Conservation (phyloP, 2,329 filamentous ascomycete genomes). For the Raffaelea arxii region DNA sequence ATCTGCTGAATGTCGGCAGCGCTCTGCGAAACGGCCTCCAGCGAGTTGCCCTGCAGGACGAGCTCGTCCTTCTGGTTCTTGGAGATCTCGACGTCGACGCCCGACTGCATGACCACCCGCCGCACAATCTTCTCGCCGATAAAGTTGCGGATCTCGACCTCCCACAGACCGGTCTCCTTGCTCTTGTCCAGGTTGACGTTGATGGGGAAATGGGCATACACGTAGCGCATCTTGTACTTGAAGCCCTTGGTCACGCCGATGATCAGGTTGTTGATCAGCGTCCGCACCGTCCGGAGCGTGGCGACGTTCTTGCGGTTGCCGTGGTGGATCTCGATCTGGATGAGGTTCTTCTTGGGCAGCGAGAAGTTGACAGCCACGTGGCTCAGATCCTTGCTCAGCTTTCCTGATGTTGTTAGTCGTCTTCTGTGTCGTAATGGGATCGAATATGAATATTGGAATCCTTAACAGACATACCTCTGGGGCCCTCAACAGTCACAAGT, state of each 20-base stretch:
- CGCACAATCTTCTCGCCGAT: slow-evolving; percentile 99
- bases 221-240: slow-evolving; percentile 99
- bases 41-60: slow-evolving; percentile 81
- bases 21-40: slow-evolving; percentile 95
- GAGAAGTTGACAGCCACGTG: slow-evolving; percentile 96
- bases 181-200: slow-evolving; percentile 99
- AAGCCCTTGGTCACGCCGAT: slow-evolving; percentile 97
- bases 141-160: slow-evolving; percentile 99
- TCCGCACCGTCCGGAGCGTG: slow-evolving; percentile 94
- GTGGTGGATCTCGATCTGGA: slow-evolving; percentile 98
- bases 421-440: slow-evolving; percentile 21
- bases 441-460: too few species aligned
- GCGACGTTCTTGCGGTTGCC: slow-evolving; percentile 96
- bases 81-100: slow-evolving; percentile 85
- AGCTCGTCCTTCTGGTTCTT: slow-evolving; percentile 97
- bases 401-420: slow-evolving; percentile 48
- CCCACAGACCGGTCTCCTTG: slow-evolving; percentile 73
- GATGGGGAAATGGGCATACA: slow-evolving; percentile 99
- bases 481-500: slow-evolving; percentile 92
- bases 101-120: slow-evolving; percentile 76
- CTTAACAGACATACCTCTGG: slow-evolving; percentile 80
- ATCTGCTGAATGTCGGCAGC: slow-evolving; percentile 99
- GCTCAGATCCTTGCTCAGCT: slow-evolving; percentile 92
- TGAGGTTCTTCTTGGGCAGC: slow-evolving; percentile 71
- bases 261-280: slow-evolving; percentile 98